Evolutionary conservation across 2,329 filamentous ascomycete genomes (phyloP), one percentile per base, ranked within the genome.

Genomic region (Penicillium freii): DNA sequence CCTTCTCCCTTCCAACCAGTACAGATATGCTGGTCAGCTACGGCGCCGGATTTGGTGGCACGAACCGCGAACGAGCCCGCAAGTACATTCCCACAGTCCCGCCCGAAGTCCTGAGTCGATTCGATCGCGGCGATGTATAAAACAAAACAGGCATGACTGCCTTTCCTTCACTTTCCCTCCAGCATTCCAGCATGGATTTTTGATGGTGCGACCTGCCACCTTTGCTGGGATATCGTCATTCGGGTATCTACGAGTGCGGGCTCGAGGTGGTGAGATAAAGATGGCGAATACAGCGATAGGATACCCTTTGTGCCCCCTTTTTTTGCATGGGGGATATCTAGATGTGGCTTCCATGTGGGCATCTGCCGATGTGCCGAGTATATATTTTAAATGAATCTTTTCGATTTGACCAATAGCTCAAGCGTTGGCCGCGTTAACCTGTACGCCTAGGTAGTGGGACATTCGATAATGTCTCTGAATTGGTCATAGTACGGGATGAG

Each of bases 11-110:
- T 29, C 94, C 94, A 1, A 96, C 93, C 1, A 94, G 91, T 56
- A 97, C 92, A 27, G 94, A 99, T 73, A 99, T 99, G 94, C 82
- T 97, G 47, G 86, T 99, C 47, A 93, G 88, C 64, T 99, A 95
- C 69, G 94, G 94, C 0, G 92, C 94, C 13, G 94, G 94, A 0
- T 94, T 97, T 69, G 94, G 94, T 5, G 94, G 94, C 0, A 80
- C 94, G 46, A 96, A 99, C 77, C 84, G 89, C 61, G 94, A 97
- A 75, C 83, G 92, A 56, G 94, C 95, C 74, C 83, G 91, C 64
- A 96, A 96, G 77, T 99, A 99, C 73, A 95, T 96, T 45, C 94
- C 94, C 2, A 96, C 91, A 0, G 90, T 99, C 52, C 93, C 94
- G 19, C 88, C 92, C 0, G 94, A 99, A 76, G 96, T 97, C 70